Evolutionary conservation across 2,329 filamentous ascomycete species (phyloP).

Genomic region (Pyrenophora tritici-repentis): DNA sequence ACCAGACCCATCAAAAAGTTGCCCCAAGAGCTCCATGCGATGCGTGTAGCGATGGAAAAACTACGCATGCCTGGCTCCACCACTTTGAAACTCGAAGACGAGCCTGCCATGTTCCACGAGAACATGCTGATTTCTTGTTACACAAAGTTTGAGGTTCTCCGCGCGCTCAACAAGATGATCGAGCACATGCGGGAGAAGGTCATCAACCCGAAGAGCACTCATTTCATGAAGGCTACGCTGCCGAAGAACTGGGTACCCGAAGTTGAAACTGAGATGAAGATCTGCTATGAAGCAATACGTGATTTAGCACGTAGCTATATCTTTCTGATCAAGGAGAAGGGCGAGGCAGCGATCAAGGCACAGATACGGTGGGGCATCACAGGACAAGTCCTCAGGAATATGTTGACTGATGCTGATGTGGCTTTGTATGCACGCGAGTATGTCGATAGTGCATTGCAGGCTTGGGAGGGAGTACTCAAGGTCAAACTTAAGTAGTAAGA

Average conservation of each 20-base stretch:
- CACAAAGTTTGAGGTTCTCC: conserved; percentile 30
- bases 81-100: conserved; percentile 14
- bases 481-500: conserved; percentile 40
- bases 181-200: conserved; percentile 24
- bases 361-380: conserved; percentile 30
- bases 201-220: conserved; percentile 21
- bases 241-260: conserved; percentile 22
- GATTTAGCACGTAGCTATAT: conserved; percentile 26
- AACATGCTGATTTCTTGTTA: conserved; percentile 30
- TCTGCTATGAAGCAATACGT: conserved; percentile 20
- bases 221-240: conserved; percentile 20
- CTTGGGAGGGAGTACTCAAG: conserved; percentile 37
- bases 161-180: conserved; percentile 17
- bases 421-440: conserved; percentile 36
- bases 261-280: conserved; percentile 14
- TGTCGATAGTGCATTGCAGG: conserved; percentile 38
- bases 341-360: conserved; percentile 26
- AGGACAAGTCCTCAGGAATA: conserved; percentile 24
- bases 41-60: conserved; percentile 19
- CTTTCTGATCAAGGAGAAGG: conserved; percentile 24
- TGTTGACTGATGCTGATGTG: conserved; percentile 32
- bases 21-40: conserved; percentile 2
- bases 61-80: conserved; percentile 12
- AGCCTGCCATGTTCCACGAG: conserved; percentile 29
- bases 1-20: not conserved